These are phyloP conservation scores for Globisporangium nunn DNA, from an alignment of 352 stramenopile genomes.

Conservation along the genomic window DNA sequence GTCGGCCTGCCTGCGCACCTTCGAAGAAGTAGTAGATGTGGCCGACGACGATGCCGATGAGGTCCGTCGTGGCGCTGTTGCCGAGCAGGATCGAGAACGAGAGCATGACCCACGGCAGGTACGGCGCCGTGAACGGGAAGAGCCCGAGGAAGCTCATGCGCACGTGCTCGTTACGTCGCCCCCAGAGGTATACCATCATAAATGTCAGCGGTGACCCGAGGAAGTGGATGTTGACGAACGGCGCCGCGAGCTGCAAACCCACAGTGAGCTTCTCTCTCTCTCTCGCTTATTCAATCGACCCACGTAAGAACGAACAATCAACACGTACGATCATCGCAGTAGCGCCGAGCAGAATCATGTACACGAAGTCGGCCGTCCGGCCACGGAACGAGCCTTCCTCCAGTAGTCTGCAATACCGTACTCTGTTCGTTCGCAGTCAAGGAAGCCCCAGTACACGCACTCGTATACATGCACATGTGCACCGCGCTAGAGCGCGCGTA, in stretches of 20 bases:
- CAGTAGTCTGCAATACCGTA: slow-evolving; percentile 94
- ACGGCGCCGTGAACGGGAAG: slow-evolving; percentile 97
- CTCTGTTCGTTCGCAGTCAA: slow-evolving; percentile 15
- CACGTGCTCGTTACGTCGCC: slow-evolving; percentile 92
- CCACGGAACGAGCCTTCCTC: slow-evolving; percentile 98
- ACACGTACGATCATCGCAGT: slow-evolving; percentile 88
- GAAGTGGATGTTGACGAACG: slow-evolving; percentile 97
- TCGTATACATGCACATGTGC: background rate
- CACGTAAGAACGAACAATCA: background rate
- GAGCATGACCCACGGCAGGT: slow-evolving; percentile 97
- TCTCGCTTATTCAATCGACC: too few species aligned
- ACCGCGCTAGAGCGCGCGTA: background rate
- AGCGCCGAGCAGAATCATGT: slow-evolving; percentile 96
- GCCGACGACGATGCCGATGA: slow-evolving; percentile 98
- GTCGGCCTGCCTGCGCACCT: slow-evolving; percentile 27
- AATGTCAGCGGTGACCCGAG: slow-evolving; percentile 98
- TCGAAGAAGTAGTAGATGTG: slow-evolving; percentile 99
- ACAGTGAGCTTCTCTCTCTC: too few species aligned
- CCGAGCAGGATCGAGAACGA: slow-evolving; percentile 94
- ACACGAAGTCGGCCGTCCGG: slow-evolving; percentile 95
- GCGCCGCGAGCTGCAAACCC: slow-evolving; percentile 77
- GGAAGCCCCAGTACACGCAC: background rate
- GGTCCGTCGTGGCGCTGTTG: slow-evolving; percentile 93
- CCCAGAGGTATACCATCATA: slow-evolving; percentile 99
- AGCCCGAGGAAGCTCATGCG: slow-evolving; percentile 97